Evolutionary conservation across 345 rosid species (phyloP).

Genomic region (Eucalyptus erythrocorys): DNA sequence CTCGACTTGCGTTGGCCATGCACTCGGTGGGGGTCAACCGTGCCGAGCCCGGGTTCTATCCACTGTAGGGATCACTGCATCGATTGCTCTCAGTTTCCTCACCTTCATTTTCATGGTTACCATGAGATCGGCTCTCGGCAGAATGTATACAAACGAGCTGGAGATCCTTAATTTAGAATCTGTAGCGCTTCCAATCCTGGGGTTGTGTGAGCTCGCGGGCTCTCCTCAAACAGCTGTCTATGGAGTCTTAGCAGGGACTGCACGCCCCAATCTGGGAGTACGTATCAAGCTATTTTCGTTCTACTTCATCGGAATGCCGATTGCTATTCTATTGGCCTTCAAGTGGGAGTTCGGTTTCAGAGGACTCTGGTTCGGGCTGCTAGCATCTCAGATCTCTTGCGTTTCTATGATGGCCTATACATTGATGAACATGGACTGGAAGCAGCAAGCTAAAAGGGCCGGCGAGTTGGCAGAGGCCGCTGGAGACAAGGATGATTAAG

Average conservation of each 20-base stretch:
- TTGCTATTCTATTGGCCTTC: background rate
- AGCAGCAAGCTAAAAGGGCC: slow-evolving; percentile 11
- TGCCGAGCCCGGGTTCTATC: slow-evolving; percentile 1
- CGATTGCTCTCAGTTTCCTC: slow-evolving; percentile 2
- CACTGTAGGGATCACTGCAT: slow-evolving; percentile 5
- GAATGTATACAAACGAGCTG: slow-evolving; percentile 8
- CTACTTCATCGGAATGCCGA: slow-evolving; percentile 18
- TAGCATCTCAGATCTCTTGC: slow-evolving; percentile 20
- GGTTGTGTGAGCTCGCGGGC: slow-evolving; percentile 20
- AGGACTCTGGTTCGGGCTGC: background rate
- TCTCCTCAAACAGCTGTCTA: slow-evolving; percentile 22
- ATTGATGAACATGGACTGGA: slow-evolving; percentile 16
- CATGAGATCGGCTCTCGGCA: slow-evolving; percentile 9
- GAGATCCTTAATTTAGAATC: slow-evolving; percentile 11
- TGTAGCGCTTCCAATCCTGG: slow-evolving; percentile 16
- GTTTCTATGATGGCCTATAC: slow-evolving; percentile 13
- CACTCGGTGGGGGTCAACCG: slow-evolving; percentile 9
- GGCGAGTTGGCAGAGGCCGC: slow-evolving; percentile 1
- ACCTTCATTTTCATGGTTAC: slow-evolving; percentile 2
- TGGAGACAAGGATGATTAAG: background rate
- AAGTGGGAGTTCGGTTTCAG: background rate
- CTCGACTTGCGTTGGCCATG: slow-evolving; percentile 17
- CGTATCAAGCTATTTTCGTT: slow-evolving; percentile 11
- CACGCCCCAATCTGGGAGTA: slow-evolving; percentile 4
- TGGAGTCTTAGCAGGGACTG: slow-evolving; percentile 14